Evolutionary conservation across 768 basidiomycete genomes (phyloP), one percentile per base, ranked within the genome.

Genomic region (Termitomyces sp.): DNA sequence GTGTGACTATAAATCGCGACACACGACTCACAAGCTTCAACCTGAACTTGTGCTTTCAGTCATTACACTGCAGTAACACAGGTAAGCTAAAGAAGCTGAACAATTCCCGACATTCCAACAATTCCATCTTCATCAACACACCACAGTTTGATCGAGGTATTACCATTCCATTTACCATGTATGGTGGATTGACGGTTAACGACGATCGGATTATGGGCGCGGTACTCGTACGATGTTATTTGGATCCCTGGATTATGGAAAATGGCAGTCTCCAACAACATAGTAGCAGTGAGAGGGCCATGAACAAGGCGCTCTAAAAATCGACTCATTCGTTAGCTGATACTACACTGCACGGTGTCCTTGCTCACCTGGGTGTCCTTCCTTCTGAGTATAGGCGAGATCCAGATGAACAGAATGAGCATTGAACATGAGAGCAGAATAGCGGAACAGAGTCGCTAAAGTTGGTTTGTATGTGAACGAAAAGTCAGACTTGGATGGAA

Each of bases 391-490:
- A 66, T 86, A 91, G 23, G 85, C 82, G 57, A 83, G 83, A 71
- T 93, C 90, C 27, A 93, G 80, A 70, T 95, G 92, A 61, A 95
- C 90, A 62, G 84, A 79, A 62, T 95, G 92, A 12, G 83, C 89
- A 63, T 95, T 94, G 74, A 91, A 92, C 62, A 86, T 93, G 23
- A 95, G 75, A 19, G 92, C 90, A 5, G 90, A 93, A 72, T 88
- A 95, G 23, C 90, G 84, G 75, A 95, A 95, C 21, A 94, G 74
- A 0, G 87, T 90, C 9, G 85, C 84, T 35, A 83, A 70, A 25
- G 80, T 83, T 3, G 91, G 91, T 14, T 72, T 82, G 65, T 85
- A 91, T 31, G 73, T 76, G 68, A 90, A 86, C 4, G 82, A 78
- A 67, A 89, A 86, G 59, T 86, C 81, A 25, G 72, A 58, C 0